Percentiles rank a stretch among this genome's conserved stretches.
Conservation (phyloP, 208 protist species). For the Leishmania lainsoni region DNA sequence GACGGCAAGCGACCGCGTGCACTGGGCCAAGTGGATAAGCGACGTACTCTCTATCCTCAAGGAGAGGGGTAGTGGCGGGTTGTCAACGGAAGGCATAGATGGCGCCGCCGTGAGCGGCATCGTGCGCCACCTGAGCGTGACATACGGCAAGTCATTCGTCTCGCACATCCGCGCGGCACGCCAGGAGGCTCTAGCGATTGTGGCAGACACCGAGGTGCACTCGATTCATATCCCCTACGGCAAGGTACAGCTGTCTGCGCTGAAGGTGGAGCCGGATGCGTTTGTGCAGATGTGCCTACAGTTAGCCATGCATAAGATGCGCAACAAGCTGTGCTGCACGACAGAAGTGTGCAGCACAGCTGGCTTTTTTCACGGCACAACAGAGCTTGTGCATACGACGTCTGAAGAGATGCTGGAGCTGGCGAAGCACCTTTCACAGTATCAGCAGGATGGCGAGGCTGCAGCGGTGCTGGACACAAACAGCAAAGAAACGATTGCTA, state of each 20-base stretch:
- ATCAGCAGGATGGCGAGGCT: conserved; percentile 22
- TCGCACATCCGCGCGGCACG: conserved; percentile 79
- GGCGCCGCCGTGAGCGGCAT: conserved; percentile 36
- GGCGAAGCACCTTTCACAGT: conserved; percentile 47
- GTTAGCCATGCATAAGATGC: conserved; percentile 76
- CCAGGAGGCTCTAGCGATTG: conserved; percentile 63
- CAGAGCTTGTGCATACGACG: conserved; percentile 76
- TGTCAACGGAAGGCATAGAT: conserved; percentile 34
- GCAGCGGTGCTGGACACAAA: conserved; percentile 26
- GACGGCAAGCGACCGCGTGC: conserved; percentile 70
- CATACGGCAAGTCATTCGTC: conserved; percentile 84
- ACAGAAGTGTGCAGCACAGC: conserved; percentile 68
- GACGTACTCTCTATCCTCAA: conserved; percentile 56
- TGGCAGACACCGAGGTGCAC: conserved; percentile 64
- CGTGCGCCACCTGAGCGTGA: conserved; percentile 66
- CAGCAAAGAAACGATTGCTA: conserved; percentile 38
- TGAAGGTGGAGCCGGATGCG: conserved; percentile 63
- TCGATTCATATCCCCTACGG: conserved; percentile 63
- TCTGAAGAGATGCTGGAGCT: conserved; percentile 67
- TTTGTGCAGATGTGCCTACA: conserved; percentile 92
- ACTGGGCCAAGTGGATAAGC: conserved; percentile 85
- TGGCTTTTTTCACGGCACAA: conserved; percentile 84
- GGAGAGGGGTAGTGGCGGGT: conserved; percentile 8
- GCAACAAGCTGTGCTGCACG: conserved; percentile 69
- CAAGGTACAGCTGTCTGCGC: conserved; percentile 37